These are phyloP conservation scores for Eimeria sp. DNA, from an alignment of 169 alveolate species.

Conservation along the genomic window DNA sequence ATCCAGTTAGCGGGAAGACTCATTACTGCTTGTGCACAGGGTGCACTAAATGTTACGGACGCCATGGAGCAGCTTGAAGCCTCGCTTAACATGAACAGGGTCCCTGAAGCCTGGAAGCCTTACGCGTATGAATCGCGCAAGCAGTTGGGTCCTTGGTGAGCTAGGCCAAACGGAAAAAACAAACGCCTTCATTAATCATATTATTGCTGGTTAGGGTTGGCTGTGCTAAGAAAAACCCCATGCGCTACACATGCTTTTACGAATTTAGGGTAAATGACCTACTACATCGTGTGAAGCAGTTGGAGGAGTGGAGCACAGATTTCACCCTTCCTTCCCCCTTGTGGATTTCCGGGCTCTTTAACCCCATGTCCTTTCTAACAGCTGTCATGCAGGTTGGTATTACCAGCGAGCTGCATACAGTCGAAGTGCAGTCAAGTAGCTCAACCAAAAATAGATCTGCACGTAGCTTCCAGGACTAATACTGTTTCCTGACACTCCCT, in stretches of 20 bases:
- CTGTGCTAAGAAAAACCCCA: background rate
- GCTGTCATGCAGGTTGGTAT: conserved; percentile 94
- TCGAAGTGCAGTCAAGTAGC: background rate
- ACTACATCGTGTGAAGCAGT: conserved; percentile 92
- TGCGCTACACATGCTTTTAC: background rate
- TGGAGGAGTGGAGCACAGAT: conserved; percentile 93
- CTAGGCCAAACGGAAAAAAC: background rate
- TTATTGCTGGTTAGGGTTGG: background rate
- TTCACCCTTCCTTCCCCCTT: conserved; percentile 91
- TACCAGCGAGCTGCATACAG: background rate
- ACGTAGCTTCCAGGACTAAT: background rate
- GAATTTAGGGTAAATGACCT: conserved; percentile 89
- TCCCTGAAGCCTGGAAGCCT: conserved; percentile 94
- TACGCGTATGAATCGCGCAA: conserved; percentile 95
- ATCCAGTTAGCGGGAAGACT: conserved; percentile 8
- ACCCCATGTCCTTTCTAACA: conserved; percentile 98
- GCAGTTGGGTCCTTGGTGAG: conserved; percentile 94
- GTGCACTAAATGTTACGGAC: conserved; percentile 95
- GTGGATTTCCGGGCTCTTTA: conserved; percentile 94
- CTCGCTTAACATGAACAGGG: conserved; percentile 91
- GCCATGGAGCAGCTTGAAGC: conserved; percentile 95
- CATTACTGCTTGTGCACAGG: conserved; percentile 47
- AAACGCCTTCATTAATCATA: no score
- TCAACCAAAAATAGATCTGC: background rate
- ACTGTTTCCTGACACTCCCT: background rate